Conservation (phyloP, 2,329 filamentous ascomycete genomes). For the Teratosphaeria nubilosa region DNA sequence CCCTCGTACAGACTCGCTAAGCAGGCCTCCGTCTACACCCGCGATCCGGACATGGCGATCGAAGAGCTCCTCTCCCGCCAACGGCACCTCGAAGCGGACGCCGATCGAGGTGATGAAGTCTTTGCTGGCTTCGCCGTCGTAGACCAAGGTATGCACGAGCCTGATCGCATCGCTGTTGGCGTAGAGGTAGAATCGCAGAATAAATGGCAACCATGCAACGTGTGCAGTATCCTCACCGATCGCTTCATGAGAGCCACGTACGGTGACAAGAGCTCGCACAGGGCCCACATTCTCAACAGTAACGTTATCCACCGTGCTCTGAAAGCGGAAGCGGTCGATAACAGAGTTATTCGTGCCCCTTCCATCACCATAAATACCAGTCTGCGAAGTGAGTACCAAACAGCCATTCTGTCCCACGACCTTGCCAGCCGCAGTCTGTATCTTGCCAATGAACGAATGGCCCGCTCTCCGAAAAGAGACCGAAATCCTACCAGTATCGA, state of each 20-base stretch:
- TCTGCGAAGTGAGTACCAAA: conserved; percentile 45
- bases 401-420: conserved; percentile 27
- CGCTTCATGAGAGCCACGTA: conserved; percentile 30
- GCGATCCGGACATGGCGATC: conserved; percentile 50
- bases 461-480: conserved; percentile 27
- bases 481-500: conserved; percentile 25
- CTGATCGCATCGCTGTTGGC: conserved; percentile 46
- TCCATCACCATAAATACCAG: conserved; percentile 32
- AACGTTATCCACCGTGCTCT: conserved; percentile 43
- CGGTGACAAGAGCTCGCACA: conserved; percentile 40
- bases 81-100: conserved; percentile 46
- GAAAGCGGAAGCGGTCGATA: conserved; percentile 36
- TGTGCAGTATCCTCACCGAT: conserved; percentile 19
- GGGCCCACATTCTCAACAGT: conserved; percentile 36
- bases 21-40: conserved; percentile 44
- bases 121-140: conserved; percentile 39
- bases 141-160: conserved; percentile 47
- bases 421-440: conserved; percentile 28
- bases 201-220: conserved; percentile 43
- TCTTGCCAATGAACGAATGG: conserved; percentile 15
- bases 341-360: conserved; percentile 27
- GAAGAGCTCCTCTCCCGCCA: conserved; percentile 43
- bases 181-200: conserved; percentile 50
- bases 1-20: conserved; percentile 50
- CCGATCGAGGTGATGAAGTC: conserved; percentile 48